These are phyloP conservation scores for Phylloporus rhodoxanthus DNA, from an alignment of 768 basidiomycete species.

Conservation along the genomic window DNA sequence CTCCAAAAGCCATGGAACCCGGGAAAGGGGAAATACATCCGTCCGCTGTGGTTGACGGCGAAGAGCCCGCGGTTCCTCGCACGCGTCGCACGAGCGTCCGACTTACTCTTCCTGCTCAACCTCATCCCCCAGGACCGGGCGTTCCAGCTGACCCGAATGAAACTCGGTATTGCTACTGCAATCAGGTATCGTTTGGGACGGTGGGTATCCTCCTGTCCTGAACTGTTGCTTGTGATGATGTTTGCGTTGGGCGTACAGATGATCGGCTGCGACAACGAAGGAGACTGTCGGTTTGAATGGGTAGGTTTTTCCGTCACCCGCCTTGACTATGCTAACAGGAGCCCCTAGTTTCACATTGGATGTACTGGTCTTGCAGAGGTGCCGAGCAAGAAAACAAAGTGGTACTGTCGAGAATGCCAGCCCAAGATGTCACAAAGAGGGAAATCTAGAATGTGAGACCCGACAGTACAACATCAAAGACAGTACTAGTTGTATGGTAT, in stretches of 20 bases:
- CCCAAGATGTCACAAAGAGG: constrained; percentile 33
- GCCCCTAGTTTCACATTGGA: constrained; percentile 59
- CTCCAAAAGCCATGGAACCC: constrained; percentile 6
- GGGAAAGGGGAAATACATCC: constrained; percentile 17
- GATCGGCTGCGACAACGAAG: constrained; percentile 76
- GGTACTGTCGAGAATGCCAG: constrained; percentile 68
- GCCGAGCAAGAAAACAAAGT: constrained; percentile 52
- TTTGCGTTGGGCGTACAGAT: constrained; percentile 43
- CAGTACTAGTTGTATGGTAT: constrained; percentile 2
- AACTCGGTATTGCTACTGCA: constrained; percentile 74
- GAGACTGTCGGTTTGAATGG: constrained; percentile 72
- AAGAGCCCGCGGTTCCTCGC: constrained; percentile 13
- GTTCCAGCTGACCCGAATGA: constrained; percentile 42
- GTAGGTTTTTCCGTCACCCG: constrained; percentile 37
- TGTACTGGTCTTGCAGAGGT: constrained; percentile 58
- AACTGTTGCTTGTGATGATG: not conserved
- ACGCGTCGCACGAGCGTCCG: constrained; percentile 27
- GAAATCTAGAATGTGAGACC: constrained; percentile 24
- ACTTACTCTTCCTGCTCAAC: constrained; percentile 33
- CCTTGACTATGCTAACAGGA: not conserved
- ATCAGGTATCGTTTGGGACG: constrained; percentile 74
- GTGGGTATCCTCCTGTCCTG: constrained; percentile 36
- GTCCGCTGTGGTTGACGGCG: constrained; percentile 1
- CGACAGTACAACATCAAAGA: not conserved
- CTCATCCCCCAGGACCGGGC: constrained; percentile 11